Percentiles rank a stretch among this genome's conserved stretches.
These are phyloP conservation scores for Davidsoniella eucalypti DNA, from an alignment of 2,329 filamentous ascomycete genomes.

Conservation along the genomic window DNA sequence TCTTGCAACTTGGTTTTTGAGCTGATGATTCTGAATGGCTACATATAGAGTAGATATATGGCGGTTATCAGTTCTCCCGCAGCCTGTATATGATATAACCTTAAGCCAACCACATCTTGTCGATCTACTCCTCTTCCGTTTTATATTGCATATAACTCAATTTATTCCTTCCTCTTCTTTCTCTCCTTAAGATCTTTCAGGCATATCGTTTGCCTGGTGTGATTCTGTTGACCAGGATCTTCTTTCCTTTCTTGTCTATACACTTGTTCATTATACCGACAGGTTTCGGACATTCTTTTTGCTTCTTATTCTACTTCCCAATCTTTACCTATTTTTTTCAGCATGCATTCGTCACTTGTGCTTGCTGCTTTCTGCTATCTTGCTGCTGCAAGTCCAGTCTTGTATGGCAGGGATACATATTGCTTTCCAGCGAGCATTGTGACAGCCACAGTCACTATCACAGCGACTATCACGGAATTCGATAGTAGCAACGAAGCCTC, in stretches of 20 bases:
- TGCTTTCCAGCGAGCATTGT: not conserved
- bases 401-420: not conserved
- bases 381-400: constrained; percentile 17
- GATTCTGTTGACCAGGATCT: constrained; percentile 1
- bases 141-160: not conserved
- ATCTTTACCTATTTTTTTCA: not conserved
- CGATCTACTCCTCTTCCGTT: too few species aligned
- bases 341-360: not conserved
- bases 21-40: too few species aligned
- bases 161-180: not conserved
- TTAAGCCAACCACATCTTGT: too few species aligned
- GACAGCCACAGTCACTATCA: constrained; percentile 3
- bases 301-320: not conserved
- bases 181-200: not conserved
- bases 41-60: too few species aligned
- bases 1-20: too few species aligned
- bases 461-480: not conserved
- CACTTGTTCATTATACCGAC: not conserved
- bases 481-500: not conserved
- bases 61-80: too few species aligned
- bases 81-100: too few species aligned
- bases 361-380: constrained; percentile 13
- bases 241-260: not conserved
- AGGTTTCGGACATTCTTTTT: not conserved
- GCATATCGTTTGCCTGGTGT: too few species aligned